A percentile compares a stretch with the other conserved stretches of the same genome.
These are phyloP conservation scores for Arabis hirsuta DNA, from an alignment of 345 rosid genomes.

Conservation along the genomic window DNA sequence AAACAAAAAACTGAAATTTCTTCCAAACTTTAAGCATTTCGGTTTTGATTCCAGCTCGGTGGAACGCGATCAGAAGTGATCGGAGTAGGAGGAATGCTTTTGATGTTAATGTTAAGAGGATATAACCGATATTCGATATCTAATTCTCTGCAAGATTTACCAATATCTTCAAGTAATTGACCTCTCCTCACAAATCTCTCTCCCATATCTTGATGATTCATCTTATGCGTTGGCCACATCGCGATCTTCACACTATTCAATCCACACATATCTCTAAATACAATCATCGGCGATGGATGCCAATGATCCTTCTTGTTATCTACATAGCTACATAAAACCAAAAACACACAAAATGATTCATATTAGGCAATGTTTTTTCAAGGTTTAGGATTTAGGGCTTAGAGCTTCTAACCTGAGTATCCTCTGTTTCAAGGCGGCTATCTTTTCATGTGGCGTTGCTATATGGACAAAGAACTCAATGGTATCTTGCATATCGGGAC, in stretches of 20 bases:
- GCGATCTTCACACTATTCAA: constrained; percentile 65
- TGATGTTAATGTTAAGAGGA: constrained; percentile 68
- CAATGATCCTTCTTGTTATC: constrained; percentile 82
- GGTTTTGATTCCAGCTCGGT: constrained; percentile 45
- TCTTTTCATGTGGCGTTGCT: constrained; percentile 74
- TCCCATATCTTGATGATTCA: constrained; percentile 86
- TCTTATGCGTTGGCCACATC: constrained; percentile 69
- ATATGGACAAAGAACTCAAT: constrained; percentile 82
- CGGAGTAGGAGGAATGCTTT: constrained; percentile 51
- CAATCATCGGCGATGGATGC: constrained; percentile 62
- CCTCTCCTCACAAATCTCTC: constrained; percentile 67
- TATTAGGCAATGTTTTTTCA: not conserved
- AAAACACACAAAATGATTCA: not conserved
- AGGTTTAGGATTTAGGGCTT: not conserved
- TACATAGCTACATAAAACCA: constrained; percentile 47
- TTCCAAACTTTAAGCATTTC: constrained; percentile 27
- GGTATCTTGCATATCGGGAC: constrained; percentile 90
- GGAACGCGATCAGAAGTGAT: constrained; percentile 47
- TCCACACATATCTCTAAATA: constrained; percentile 63
- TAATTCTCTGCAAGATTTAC: constrained; percentile 65
- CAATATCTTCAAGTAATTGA: constrained; percentile 70
- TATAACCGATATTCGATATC: constrained; percentile 71
- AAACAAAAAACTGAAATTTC: not conserved
- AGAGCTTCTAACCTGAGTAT: constrained; percentile 51
- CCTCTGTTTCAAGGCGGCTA: constrained; percentile 64